Evolutionary conservation across 139 green algal species (phyloP).

Genomic region (Helicosporidium sp.): DNA sequence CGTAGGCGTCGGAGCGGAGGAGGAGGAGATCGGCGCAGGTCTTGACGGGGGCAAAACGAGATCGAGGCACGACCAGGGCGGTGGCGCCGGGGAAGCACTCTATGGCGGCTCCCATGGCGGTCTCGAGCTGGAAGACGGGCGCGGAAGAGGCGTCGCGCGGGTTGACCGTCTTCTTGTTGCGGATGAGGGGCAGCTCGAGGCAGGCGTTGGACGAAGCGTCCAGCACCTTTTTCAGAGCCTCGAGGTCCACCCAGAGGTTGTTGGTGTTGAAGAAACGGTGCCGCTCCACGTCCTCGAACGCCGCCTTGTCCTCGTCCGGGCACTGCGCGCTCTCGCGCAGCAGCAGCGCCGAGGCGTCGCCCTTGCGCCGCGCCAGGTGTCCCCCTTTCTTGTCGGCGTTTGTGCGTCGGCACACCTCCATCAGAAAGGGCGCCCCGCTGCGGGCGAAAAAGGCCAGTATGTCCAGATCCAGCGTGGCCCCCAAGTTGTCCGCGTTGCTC

Average conservation of each 20-base stretch:
- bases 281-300: slow-evolving; percentile 69
- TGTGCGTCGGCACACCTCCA: slow-evolving; percentile 78
- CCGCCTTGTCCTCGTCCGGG: slow-evolving; percentile 54
- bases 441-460: slow-evolving; percentile 67
- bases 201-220: not conserved
- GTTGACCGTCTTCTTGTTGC: slow-evolving; percentile 90
- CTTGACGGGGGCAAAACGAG: slow-evolving; percentile 83
- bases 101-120: slow-evolving; percentile 73
- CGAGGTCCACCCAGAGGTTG: slow-evolving; percentile 78
- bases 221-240: slow-evolving; percentile 31
- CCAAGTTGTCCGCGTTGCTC: slow-evolving; percentile 76
- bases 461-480: slow-evolving; percentile 63
- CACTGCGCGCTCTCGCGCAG: slow-evolving; percentile 74
- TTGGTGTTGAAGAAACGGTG: slow-evolving; percentile 91
- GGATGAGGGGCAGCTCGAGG: slow-evolving; percentile 68
- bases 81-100: slow-evolving; percentile 70
- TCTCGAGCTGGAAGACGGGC: slow-evolving; percentile 77
- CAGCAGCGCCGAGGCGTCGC: slow-evolving; percentile 47
- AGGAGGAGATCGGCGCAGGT: slow-evolving; percentile 76
- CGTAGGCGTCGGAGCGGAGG: slow-evolving; percentile 40
- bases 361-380: slow-evolving; percentile 51
- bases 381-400: slow-evolving; percentile 80
- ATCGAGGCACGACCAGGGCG: slow-evolving; percentile 65
- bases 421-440: slow-evolving; percentile 52
- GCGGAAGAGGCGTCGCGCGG: slow-evolving; percentile 43